Conservation (phyloP, 192 early-diverging fungal species). For the Podila verticillata region DNA sequence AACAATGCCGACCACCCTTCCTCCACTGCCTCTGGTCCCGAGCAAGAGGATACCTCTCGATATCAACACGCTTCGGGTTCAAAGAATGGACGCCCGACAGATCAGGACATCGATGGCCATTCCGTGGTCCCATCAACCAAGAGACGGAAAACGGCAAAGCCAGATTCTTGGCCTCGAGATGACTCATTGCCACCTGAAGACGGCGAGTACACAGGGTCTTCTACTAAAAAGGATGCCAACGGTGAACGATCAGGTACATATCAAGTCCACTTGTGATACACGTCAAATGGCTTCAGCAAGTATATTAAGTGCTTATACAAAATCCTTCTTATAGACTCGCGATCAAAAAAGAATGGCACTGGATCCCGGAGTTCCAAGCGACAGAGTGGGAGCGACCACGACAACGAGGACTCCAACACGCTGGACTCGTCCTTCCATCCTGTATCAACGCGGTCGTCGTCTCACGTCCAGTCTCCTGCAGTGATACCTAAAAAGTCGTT, state of each 20-base stretch:
- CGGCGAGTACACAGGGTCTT: not conserved
- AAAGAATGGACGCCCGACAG: slow-evolving; percentile 7
- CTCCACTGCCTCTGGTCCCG: not conserved
- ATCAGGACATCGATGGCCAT: not conserved
- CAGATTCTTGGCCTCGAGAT: not conserved
- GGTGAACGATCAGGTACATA: not conserved
- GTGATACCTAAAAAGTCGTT: not conserved
- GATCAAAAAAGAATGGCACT: not conserved
- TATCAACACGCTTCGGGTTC: not conserved
- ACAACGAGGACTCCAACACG: not conserved
- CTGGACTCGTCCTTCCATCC: not conserved
- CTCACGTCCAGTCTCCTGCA: not conserved
- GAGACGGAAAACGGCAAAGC: slow-evolving; percentile 10
- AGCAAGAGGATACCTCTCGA: not conserved
- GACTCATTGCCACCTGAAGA: not conserved
- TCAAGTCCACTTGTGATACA: not conserved
- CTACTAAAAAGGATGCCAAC: not conserved
- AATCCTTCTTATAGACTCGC: not conserved
- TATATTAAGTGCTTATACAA: not conserved
- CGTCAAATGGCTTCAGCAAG: not conserved
- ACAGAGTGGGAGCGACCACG: not conserved
- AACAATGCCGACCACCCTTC: not conserved
- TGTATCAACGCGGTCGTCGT: not conserved
- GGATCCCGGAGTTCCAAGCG: not conserved
- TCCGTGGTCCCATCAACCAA: slow-evolving; percentile 7